These are phyloP conservation scores for Botrytis paeoniae DNA, from an alignment of 2,329 filamentous ascomycete genomes.

Conservation along the genomic window DNA sequence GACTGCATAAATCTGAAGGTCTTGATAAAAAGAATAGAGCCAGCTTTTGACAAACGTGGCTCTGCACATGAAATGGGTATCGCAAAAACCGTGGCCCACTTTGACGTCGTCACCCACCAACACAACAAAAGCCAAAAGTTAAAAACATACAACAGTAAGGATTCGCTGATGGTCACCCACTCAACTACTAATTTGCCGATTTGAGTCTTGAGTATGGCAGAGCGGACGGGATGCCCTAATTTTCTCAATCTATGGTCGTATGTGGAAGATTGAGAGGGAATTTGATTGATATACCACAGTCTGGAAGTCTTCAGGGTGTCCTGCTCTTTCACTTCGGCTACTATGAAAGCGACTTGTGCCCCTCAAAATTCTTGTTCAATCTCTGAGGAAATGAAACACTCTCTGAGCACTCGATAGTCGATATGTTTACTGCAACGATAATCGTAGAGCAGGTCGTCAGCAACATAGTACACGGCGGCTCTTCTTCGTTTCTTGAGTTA, in stretches of 20 bases:
- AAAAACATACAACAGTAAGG: constrained; percentile 18
- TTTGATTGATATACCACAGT: neutral
- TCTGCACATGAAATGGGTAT: neutral
- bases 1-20: no score
- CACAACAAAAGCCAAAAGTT: neutral
- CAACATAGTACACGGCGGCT: neutral
- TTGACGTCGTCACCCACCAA: constrained; percentile 5
- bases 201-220: constrained; percentile 17
- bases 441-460: no score
- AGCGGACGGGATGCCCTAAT: constrained; percentile 19
- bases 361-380: neutral
- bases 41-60: neutral
- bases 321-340: neutral
- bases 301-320: neutral
- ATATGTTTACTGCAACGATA: neutral
- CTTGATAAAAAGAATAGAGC: neutral
- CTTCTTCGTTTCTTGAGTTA: neutral
- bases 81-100: neutral
- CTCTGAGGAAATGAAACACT: neutral
- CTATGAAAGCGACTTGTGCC: neutral
- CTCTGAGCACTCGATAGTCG: neutral
- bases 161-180: constrained; percentile 20
- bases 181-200: constrained; percentile 19
- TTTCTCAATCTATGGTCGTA: constrained; percentile 14
- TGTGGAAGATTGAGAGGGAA: neutral